phyloP scores from a whole-genome alignment of 371 early-diverging fungal genomes.

The Zychaea mexicana region DNA sequence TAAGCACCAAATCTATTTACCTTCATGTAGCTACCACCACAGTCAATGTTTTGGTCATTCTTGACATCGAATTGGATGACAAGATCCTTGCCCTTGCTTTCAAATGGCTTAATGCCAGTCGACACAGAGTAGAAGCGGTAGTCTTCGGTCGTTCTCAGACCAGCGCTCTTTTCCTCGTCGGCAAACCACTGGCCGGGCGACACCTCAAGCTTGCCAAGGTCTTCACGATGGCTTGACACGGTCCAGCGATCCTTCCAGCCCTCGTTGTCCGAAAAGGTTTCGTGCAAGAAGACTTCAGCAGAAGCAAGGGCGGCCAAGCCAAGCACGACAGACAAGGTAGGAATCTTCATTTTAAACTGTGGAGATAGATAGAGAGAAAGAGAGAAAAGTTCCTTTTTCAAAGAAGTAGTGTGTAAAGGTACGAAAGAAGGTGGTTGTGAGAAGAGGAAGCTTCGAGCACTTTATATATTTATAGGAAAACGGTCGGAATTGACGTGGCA shows the following conservation, averaged over 20 bases:
- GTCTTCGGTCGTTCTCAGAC: conserved; percentile 83
- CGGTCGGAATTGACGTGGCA: background rate
- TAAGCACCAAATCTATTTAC: too few relatives aligned
- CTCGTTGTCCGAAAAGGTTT: conserved; percentile 77
- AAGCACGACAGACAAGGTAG: conserved; percentile 59
- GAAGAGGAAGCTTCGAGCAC: background rate
- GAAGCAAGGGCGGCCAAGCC: conserved; percentile 69
- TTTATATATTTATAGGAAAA: background rate
- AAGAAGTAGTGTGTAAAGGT: background rate
- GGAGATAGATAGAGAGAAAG: background rate
- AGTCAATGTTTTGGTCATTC: conserved; percentile 91
- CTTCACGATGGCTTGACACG: conserved; percentile 64
- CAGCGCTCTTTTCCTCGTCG: conserved; percentile 68
- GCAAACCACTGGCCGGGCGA: conserved; percentile 79
- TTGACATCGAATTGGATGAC: conserved; percentile 97
- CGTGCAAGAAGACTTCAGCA: conserved; percentile 83
- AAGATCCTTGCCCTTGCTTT: conserved; percentile 77
- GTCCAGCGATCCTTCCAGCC: conserved; percentile 79
- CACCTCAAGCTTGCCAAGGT: conserved; percentile 78
- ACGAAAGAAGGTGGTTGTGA: background rate
- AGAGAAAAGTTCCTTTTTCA: background rate
- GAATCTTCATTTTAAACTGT: conserved; percentile 51
- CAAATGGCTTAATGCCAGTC: conserved; percentile 72
- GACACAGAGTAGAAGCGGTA: conserved; percentile 88
- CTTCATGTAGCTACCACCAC: conserved; percentile 98